Evolutionary conservation across 1,139 yeast species (phyloP).

Genomic region (Blastobotrys raffinosifermentans): DNA sequence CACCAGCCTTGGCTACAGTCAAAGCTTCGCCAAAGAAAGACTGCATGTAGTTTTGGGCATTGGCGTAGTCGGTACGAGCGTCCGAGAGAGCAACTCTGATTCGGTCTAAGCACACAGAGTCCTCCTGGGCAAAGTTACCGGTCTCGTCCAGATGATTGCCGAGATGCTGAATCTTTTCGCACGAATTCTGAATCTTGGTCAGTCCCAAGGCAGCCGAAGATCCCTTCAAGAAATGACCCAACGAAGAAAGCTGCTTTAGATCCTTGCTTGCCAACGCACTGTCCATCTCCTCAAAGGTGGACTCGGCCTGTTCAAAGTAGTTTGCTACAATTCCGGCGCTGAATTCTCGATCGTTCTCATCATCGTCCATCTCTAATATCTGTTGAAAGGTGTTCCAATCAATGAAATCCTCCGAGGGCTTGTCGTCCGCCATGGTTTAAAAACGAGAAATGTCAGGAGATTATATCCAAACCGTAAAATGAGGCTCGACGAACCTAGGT

Average conservation of each 20-base stretch:
- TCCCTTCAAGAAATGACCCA: constrained; percentile 93
- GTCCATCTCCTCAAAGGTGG: constrained; percentile 70
- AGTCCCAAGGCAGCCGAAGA: constrained; percentile 93
- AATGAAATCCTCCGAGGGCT: constrained; percentile 52
- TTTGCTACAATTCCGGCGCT: constrained; percentile 70
- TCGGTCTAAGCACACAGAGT: constrained; percentile 25
- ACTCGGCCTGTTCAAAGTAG: constrained; percentile 82
- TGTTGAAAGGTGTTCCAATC: constrained; percentile 89
- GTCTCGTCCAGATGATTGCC: constrained; percentile 50
- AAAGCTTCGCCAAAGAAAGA: constrained; percentile 6
- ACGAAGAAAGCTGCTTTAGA: constrained; percentile 57
- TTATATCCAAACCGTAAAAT: no score
- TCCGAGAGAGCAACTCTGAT: constrained; percentile 22
- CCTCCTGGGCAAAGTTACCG: constrained; percentile 27
- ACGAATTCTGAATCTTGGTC: constrained; percentile 70
- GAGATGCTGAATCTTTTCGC: constrained; percentile 89
- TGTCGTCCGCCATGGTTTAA: constrained; percentile 5
- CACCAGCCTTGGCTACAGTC: no score
- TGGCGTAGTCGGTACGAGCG: constrained; percentile 33
- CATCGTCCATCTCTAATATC: constrained; percentile 87
- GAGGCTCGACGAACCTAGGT: no score
- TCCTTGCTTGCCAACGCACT: constrained; percentile 43
- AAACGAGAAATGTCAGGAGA: no score
- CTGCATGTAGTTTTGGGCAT: constrained; percentile 27
- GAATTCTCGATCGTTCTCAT: constrained; percentile 78